phyloP scores from a whole-genome alignment of 2,329 filamentous ascomycete genomes.

The Aspergillus awamori region DNA sequence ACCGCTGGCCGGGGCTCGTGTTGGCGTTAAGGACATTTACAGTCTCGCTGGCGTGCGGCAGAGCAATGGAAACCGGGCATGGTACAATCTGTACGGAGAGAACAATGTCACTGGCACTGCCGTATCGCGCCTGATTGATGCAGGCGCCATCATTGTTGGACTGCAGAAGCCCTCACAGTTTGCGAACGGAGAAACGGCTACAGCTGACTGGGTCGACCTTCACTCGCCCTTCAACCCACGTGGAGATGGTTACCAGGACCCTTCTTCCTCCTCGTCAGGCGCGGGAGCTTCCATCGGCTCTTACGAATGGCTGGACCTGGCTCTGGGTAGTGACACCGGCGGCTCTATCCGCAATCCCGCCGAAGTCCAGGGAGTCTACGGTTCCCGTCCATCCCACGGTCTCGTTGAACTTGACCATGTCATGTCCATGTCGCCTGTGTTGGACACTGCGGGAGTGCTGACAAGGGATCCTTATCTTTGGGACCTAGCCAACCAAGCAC shows the following conservation, averaged over 20 bases:
- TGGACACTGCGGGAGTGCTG: slow-evolving; percentile 53
- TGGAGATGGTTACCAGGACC: slow-evolving; percentile 41
- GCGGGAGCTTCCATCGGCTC: slow-evolving; percentile 33
- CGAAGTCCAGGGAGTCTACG: slow-evolving; percentile 54
- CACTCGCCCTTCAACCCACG: slow-evolving; percentile 38
- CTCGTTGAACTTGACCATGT: slow-evolving; percentile 52
- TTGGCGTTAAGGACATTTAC: slow-evolving; percentile 67
- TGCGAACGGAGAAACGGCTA: slow-evolving; percentile 27
- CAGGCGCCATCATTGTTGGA: slow-evolving; percentile 55
- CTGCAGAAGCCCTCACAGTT: slow-evolving; percentile 33
- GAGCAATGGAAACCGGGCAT: slow-evolving; percentile 61
- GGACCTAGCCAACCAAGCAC: slow-evolving; percentile 44
- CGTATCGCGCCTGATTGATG: slow-evolving; percentile 58
- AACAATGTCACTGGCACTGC: slow-evolving; percentile 52
- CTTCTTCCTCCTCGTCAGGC: slow-evolving; percentile 29
- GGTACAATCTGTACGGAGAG: slow-evolving; percentile 56
- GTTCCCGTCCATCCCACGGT: slow-evolving; percentile 54
- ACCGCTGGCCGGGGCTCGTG: slow-evolving; percentile 62
- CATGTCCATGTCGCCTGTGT: slow-evolving; percentile 49
- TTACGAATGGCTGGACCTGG: slow-evolving; percentile 51
- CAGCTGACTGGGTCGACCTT: slow-evolving; percentile 33
- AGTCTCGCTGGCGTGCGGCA: slow-evolving; percentile 61
- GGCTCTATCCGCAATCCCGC: slow-evolving; percentile 51
- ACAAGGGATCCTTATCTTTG: slow-evolving; percentile 27
- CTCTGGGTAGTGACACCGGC: slow-evolving; percentile 50